Evolutionary conservation across 169 alveolate species (phyloP).

Genomic region (Plasmodium sp.): DNA sequence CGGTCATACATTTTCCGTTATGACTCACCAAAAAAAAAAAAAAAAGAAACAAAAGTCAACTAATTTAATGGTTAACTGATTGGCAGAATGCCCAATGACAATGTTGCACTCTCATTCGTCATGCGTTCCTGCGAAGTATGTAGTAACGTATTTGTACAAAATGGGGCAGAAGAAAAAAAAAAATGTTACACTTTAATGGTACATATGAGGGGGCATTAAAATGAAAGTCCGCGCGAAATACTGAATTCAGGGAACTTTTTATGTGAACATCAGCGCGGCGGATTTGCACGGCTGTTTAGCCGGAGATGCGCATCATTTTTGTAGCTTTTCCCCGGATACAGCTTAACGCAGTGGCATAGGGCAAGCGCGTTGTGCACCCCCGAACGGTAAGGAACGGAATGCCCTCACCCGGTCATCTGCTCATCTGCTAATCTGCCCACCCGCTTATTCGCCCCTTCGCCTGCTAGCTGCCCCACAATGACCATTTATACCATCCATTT

Average conservation of each 20-base stretch:
- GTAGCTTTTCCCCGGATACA: background rate
- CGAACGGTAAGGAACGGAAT: background rate
- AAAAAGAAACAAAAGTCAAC: background rate
- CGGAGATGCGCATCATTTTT: background rate
- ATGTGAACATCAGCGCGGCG: background rate
- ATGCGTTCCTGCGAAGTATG: background rate
- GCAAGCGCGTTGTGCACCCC: background rate
- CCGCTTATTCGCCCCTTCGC: background rate
- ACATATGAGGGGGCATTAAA: background rate
- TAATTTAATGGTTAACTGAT: background rate
- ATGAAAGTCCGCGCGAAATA: background rate
- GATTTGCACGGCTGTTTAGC: background rate
- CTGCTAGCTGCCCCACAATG: background rate
- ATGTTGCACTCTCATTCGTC: background rate
- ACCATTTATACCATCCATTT: background rate
- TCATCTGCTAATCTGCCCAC: too few species aligned
- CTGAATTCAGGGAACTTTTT: background rate
- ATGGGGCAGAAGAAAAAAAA: background rate
- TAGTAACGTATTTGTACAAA: background rate
- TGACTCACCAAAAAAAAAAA: background rate
- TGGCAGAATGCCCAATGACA: background rate
- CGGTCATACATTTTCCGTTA: too few species aligned
- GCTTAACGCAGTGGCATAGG: background rate
- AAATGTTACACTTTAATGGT: background rate
- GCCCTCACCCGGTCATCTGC: background rate